Base-by-base conservation (phyloP, 1,284 basidiomycete genomes). In the Chalciporus sp. region DNA sequence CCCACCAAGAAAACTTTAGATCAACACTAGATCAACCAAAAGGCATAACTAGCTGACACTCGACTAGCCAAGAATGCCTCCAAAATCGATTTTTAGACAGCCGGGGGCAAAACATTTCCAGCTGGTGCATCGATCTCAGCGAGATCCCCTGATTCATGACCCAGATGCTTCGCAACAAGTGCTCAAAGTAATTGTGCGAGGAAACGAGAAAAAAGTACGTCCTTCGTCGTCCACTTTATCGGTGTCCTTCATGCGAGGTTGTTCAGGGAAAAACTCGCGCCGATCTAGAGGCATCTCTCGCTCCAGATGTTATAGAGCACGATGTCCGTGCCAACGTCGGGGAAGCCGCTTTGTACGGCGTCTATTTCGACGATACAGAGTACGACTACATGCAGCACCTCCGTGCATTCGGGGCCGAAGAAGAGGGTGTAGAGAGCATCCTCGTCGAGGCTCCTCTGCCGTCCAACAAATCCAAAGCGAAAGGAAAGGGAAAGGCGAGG, bases 351-450 rank as follows among this genome's bases (percentile, higher is more conserved):
- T 70, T 85, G 23, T 97, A 98, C 71, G 96, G 95, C 10, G 78
- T 99, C 66, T 95, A 94, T 74, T 99, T 85, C 76, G 95, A 99
- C 74, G 96, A 99, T 68, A 92, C 93, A n/a, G 83, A 93, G 53
- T 99, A 99, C 76, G 93, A 99, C 72, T 99, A 99, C 77, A 96
- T 98, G 93, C 90, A 96, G 73, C 97, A 99, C 74, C 80, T 99
- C 35, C 86, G 91, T 20, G 67, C 83, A 1, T 84, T 93, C 41
- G 93, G 92, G 4, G 59, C 80, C 5, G 78, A 85, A 58, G 86
- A 88, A 65, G 90, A 90, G 40, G 90, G 88, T 4, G 83, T 91
- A 10, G 90, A 91, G 37, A 88, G 83, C 58, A 71, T 90, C 35
- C 78, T 94, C 57, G 78, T 95, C 43, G 87, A 92, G 60, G 91